Conservation (phyloP, 2,329 filamentous ascomycete genomes). For the Albophoma yamanashiensis region DNA sequence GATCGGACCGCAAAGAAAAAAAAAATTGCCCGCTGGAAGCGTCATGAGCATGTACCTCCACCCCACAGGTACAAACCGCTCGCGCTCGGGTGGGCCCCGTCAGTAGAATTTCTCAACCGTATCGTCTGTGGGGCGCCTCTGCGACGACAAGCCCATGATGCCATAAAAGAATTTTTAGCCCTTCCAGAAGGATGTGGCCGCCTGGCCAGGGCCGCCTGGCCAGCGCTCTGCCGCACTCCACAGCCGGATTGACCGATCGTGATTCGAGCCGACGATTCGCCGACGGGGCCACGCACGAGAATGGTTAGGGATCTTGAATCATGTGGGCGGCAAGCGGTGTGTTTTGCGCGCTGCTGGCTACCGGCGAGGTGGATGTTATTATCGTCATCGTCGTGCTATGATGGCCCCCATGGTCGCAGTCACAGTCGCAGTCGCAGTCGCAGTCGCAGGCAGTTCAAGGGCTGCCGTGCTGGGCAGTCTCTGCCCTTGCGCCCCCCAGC, state of each 20-base stretch:
- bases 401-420: background rate
- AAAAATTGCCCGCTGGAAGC: background rate
- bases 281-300: conserved; percentile 6
- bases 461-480: background rate
- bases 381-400: background rate
- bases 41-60: conserved; percentile 14
- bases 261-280: conserved; percentile 12
- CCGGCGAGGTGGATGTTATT: background rate
- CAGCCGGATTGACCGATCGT: conserved; percentile 15
- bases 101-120: background rate
- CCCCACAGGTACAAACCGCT: conserved; percentile 15
- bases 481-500: background rate
- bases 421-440: background rate
- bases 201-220: background rate
- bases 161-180: conserved; percentile 12
- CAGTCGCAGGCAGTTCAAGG: too few relatives aligned
- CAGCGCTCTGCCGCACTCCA: conserved; percentile 9
- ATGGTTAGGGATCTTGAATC: conserved; percentile 3
- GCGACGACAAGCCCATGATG: conserved; percentile 8
- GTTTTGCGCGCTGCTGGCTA: background rate
- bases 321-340: background rate
- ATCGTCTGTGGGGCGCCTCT: background rate
- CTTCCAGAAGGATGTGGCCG: conserved; percentile 20
- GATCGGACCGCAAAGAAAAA: background rate
- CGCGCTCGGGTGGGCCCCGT: background rate